Percentiles rank a stretch among this genome's conserved stretches.
phyloP scores from a whole-genome alignment of 2,329 filamentous ascomycete genomes.

The Exophiala phaeomuriformis region DNA sequence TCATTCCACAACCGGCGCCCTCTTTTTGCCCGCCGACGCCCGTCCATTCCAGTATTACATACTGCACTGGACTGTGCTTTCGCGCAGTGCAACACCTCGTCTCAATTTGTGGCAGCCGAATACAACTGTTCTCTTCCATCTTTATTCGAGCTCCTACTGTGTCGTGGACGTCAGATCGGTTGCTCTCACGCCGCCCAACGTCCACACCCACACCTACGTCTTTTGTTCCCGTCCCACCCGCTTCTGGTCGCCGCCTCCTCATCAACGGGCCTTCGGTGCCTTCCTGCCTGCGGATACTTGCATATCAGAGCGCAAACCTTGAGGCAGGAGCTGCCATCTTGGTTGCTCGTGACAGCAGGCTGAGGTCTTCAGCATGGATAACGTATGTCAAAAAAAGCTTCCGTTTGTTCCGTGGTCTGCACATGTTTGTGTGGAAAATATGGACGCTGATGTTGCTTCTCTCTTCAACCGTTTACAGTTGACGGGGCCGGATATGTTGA shows the following conservation, averaged over 20 bases:
- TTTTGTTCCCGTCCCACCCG: background rate
- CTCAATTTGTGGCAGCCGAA: background rate
- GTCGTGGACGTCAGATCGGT: background rate
- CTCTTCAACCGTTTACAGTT: constrained; percentile 37
- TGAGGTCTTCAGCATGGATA: constrained; percentile 36
- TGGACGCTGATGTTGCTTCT: constrained; percentile 29
- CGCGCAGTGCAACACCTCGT: background rate
- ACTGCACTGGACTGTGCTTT: background rate
- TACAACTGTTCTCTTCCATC: background rate
- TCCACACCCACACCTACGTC: background rate
- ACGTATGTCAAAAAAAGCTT: constrained; percentile 32
- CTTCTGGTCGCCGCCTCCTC: background rate
- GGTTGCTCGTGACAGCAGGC: background rate
- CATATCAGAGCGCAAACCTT: constrained; percentile 11
- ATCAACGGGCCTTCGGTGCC: constrained; percentile 9
- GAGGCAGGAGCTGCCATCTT: constrained; percentile 14
- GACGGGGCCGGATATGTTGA: constrained; percentile 54
- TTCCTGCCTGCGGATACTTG: constrained; percentile 1
- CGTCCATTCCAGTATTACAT: background rate
- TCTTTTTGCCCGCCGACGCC: background rate
- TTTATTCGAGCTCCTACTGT: background rate
- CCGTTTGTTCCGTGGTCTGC: constrained; percentile 10
- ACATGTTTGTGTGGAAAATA: background rate
- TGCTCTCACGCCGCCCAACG: background rate
- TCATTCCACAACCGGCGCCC: constrained; percentile 3